Conservation (phyloP, 495 filamentous ascomycete species). For the Aspergillus ellipticus region DNA sequence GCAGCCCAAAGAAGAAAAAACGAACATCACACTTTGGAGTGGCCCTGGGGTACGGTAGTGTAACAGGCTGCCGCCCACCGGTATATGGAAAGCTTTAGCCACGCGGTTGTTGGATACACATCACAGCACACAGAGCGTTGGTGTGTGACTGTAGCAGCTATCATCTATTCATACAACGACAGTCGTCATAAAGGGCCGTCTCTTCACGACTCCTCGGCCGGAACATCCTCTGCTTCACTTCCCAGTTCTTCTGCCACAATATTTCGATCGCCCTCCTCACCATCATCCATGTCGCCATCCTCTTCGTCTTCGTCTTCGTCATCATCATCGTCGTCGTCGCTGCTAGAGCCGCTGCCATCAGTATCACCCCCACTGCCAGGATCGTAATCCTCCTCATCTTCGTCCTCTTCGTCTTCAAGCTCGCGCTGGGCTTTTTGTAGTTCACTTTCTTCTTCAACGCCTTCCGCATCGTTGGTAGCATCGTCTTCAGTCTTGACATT, state of each 20-base stretch:
- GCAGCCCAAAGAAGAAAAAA: neutral
- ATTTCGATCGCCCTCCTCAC: conserved; percentile 46
- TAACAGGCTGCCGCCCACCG: neutral
- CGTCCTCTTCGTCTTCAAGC: conserved; percentile 65
- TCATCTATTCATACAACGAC: conserved; percentile 1
- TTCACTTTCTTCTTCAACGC: conserved; percentile 49
- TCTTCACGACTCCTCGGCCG: conserved; percentile 26
- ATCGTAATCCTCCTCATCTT: conserved; percentile 87
- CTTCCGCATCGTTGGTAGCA: conserved; percentile 26
- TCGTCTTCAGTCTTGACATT: conserved; percentile 51
- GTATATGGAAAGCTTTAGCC: neutral
- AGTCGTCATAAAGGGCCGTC: neutral
- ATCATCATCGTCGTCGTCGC: conserved; percentile 50
- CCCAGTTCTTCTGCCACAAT: conserved; percentile 38
- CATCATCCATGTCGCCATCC: conserved; percentile 39
- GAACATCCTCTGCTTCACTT: conserved; percentile 37
- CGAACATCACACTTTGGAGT: neutral
- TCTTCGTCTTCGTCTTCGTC: conserved; percentile 48
- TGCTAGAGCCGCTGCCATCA: conserved; percentile 60
- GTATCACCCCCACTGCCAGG: conserved; percentile 73
- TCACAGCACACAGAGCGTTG: neutral
- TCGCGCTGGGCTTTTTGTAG: conserved; percentile 66
- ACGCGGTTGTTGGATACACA: neutral
- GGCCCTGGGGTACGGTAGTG: neutral
- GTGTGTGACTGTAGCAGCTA: neutral